phyloP scores from a whole-genome alignment of 805 yeast species.

The Monosporozyma aerobia region DNA sequence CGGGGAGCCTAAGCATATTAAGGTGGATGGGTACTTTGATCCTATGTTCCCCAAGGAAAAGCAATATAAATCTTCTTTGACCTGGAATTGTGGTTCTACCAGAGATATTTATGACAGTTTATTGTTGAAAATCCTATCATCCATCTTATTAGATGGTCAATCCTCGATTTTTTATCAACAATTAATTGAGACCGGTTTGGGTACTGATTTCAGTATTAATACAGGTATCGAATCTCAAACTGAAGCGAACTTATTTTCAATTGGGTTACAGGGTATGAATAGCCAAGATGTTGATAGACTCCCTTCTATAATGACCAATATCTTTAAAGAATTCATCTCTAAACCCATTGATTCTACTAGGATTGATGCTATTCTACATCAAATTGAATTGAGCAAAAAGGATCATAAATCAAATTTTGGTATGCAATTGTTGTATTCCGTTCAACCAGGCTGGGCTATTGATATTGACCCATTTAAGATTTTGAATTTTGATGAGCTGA shows the following conservation, averaged over 20 bases:
- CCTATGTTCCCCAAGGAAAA: slow-evolving; percentile 57
- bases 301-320: slow-evolving; percentile 33
- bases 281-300: slow-evolving; percentile 34
- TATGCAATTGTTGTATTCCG: slow-evolving; percentile 56
- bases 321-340: slow-evolving; percentile 37
- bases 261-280: slow-evolving; percentile 76
- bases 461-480: slow-evolving; percentile 64
- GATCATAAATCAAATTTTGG: slow-evolving; percentile 91
- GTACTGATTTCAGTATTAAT: slow-evolving; percentile 79
- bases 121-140: slow-evolving; percentile 59
- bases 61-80: slow-evolving; percentile 72
- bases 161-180: slow-evolving; percentile 81
- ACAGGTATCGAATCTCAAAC: slow-evolving; percentile 82
- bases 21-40: slow-evolving; percentile 69
- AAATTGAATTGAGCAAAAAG: slow-evolving; percentile 71
- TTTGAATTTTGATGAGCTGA: slow-evolving; percentile 54
- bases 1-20: slow-evolving; percentile 23
- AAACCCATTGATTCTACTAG: slow-evolving; percentile 46
- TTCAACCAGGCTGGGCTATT: slow-evolving; percentile 83
- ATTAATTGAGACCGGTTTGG: slow-evolving; percentile 77
- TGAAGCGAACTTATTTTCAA: slow-evolving; percentile 63
- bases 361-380: slow-evolving; percentile 83
- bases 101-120: slow-evolving; percentile 60
- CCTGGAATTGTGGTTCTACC: slow-evolving; percentile 82
- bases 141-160: slow-evolving; percentile 79